phyloP scores from a whole-genome alignment of 176 grass and related monocot genomes.

The Triticum dicoccoides region DNA sequence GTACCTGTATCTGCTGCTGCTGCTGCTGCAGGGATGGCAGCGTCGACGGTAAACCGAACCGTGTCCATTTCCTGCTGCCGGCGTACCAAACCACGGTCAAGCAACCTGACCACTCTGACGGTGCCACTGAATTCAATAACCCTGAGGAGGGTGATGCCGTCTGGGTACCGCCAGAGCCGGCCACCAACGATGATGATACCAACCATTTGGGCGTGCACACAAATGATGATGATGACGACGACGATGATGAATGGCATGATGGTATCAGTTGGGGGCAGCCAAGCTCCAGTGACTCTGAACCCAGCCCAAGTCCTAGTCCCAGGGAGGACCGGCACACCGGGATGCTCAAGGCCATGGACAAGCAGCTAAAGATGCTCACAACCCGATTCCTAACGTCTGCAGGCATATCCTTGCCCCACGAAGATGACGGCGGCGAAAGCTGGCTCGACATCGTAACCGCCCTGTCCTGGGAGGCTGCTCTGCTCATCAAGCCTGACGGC shows the following conservation, averaged over 20 bases:
- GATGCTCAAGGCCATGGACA: constrained; percentile 61
- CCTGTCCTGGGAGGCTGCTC: constrained; percentile 68
- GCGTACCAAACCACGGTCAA: not conserved
- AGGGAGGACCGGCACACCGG: constrained; percentile 39
- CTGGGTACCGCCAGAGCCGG: constrained; percentile 60
- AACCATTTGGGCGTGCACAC: not conserved
- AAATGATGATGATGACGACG: constrained; percentile 11
- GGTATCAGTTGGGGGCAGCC: constrained; percentile 17
- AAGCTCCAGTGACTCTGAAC: constrained; percentile 19
- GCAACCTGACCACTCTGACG: not conserved
- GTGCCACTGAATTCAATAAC: not conserved
- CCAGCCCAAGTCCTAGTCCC: not conserved
- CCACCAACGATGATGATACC: constrained; percentile 17
- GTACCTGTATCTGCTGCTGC: too few relatives aligned
- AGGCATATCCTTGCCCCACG: constrained; percentile 21
- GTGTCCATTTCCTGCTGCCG: not conserved
- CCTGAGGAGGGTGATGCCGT: constrained; percentile 21
- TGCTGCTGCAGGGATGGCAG: not conserved
- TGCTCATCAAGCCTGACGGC: constrained; percentile 60
- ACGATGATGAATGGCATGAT: constrained; percentile 15
- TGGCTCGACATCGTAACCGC: constrained; percentile 58
- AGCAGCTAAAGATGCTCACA: constrained; percentile 63
- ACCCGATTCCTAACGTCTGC: constrained; percentile 51
- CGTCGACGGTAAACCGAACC: not conserved
- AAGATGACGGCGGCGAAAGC: constrained; percentile 5